Percentiles rank a stretch among this genome's conserved stretches.
Evolutionary conservation across 371 early-diverging fungal species (phyloP).

Genomic region (Pancytospora philotis): DNA sequence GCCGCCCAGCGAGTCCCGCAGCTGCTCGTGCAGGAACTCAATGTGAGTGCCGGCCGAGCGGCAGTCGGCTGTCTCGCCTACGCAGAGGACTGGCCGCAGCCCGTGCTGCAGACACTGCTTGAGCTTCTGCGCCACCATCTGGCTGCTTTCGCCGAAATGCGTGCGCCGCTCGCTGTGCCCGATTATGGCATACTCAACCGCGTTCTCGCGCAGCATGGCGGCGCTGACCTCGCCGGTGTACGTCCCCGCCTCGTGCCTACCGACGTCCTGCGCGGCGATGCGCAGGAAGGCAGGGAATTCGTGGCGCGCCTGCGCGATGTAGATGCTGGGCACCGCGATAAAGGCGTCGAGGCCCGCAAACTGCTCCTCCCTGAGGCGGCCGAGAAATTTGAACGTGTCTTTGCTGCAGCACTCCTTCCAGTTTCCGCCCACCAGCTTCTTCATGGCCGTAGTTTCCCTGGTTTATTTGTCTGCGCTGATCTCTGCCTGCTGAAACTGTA

Average conservation of each 20-base stretch:
- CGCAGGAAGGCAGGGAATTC: slow-evolving; percentile 63
- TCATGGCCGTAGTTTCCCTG: too few species aligned
- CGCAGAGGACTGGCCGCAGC: slow-evolving; percentile 82
- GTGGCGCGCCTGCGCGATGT: slow-evolving; percentile 60
- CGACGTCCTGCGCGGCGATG: slow-evolving; percentile 88
- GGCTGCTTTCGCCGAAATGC: slow-evolving; percentile 69
- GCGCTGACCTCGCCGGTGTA: slow-evolving; percentile 93
- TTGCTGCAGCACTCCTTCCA: slow-evolving; percentile 54
- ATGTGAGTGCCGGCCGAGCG: slow-evolving; percentile 74
- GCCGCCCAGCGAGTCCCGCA: slow-evolving; percentile 65
- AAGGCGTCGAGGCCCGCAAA: slow-evolving; percentile 68
- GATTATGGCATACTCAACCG: slow-evolving; percentile 81
- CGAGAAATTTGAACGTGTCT: slow-evolving; percentile 20
- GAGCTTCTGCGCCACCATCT: slow-evolving; percentile 72
- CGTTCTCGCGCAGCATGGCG: slow-evolving; percentile 82
- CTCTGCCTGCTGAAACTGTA: too few species aligned
- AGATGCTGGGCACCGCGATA: slow-evolving; percentile 83
- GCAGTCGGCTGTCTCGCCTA: slow-evolving; percentile 86
- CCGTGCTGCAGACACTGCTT: slow-evolving; percentile 72
- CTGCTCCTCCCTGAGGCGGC: slow-evolving; percentile 1
- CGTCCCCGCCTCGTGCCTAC: slow-evolving; percentile 70
- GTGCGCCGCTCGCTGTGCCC: slow-evolving; percentile 97
- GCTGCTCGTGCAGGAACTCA: slow-evolving; percentile 74
- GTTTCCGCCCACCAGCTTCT: slow-evolving; percentile 52
- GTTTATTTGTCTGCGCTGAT: too few species aligned